Percentiles rank a stretch among this genome's conserved stretches.
phyloP scores from a whole-genome alignment of 768 basidiomycete species.

The Lyophyllum atratum region DNA sequence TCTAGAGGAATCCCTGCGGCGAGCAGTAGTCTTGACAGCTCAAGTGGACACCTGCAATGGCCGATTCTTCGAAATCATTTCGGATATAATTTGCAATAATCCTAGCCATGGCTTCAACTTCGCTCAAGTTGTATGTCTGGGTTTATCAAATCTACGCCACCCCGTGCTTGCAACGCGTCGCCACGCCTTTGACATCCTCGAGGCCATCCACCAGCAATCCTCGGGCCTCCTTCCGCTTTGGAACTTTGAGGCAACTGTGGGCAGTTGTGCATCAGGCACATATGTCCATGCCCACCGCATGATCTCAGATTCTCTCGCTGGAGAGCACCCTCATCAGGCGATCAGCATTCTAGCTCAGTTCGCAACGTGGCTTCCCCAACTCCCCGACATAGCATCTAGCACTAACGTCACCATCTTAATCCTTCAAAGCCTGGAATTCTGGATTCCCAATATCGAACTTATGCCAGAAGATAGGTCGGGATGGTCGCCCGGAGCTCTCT shows the following conservation, averaged over 20 bases:
- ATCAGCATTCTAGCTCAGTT: conserved; percentile 69
- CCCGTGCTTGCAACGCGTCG: conserved; percentile 61
- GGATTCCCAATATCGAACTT: conserved; percentile 78
- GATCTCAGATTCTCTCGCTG: conserved; percentile 77
- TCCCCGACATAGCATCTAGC: conserved; percentile 51
- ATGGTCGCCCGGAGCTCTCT: conserved; percentile 59
- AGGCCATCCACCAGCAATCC: conserved; percentile 67
- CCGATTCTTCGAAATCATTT: conserved; percentile 78
- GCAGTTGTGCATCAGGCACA: conserved; percentile 71
- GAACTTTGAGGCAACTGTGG: conserved; percentile 72
- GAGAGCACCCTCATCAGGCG: conserved; percentile 70
- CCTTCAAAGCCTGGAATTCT: conserved; percentile 79
- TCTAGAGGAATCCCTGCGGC: conserved; percentile 63
- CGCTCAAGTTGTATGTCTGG: conserved; percentile 74
- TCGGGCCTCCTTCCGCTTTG: conserved; percentile 70
- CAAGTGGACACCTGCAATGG: conserved; percentile 56
- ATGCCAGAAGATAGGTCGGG: conserved; percentile 58
- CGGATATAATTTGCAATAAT: conserved; percentile 61
- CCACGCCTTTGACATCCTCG: conserved; percentile 79
- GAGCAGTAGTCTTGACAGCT: conserved; percentile 64
- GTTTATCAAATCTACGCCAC: conserved; percentile 84
- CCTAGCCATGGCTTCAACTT: conserved; percentile 66
- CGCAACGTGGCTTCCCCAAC: conserved; percentile 68
- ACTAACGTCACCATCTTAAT: conserved; percentile 55
- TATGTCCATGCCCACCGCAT: conserved; percentile 81